Conservation (phyloP, 1,284 basidiomycete species). For the Malassezia slooffiae region DNA sequence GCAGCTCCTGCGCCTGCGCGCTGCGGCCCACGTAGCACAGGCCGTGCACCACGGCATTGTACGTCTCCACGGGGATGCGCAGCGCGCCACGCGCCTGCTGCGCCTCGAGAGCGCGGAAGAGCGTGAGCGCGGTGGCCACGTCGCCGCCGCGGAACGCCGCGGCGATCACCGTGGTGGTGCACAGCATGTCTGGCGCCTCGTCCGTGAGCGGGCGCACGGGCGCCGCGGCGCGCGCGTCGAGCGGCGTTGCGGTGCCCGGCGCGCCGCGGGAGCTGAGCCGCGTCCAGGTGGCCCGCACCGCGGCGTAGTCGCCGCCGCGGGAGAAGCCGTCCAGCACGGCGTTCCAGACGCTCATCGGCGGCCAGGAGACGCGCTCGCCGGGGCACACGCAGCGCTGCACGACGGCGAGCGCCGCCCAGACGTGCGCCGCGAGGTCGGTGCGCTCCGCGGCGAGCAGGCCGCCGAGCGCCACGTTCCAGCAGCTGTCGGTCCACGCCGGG, state of each 20-base stretch:
- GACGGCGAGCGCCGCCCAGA: conserved; percentile 16
- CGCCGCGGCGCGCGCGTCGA: not conserved
- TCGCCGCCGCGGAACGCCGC: conserved; percentile 17
- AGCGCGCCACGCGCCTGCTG: conserved; percentile 9
- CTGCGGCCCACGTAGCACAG: conserved; percentile 15
- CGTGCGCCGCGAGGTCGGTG: conserved; percentile 23
- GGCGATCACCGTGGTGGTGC: conserved; percentile 37
- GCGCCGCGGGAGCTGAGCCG: conserved; percentile 9
- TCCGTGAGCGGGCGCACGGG: not conserved
- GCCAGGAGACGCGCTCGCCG: conserved; percentile 1
- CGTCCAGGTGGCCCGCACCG: conserved; percentile 23
- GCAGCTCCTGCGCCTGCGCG: conserved; percentile 16
- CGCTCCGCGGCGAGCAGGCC: conserved; percentile 21
- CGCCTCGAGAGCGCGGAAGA: conserved; percentile 17
- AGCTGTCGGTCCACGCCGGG: conserved; percentile 25
- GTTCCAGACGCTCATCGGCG: conserved; percentile 26
- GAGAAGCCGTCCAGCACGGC: conserved; percentile 31
- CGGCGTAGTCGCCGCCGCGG: conserved; percentile 18
- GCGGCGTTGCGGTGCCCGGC: not conserved
- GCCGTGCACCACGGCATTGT: conserved; percentile 30
- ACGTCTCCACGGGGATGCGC: conserved; percentile 23
- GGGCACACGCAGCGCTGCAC: conserved; percentile 7
- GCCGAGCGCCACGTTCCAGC: conserved; percentile 27
- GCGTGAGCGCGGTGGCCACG: conserved; percentile 18
- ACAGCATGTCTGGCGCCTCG: conserved; percentile 18